phyloP scores from a whole-genome alignment of 306 rosid species.

The Ziziphus jujuba region DNA sequence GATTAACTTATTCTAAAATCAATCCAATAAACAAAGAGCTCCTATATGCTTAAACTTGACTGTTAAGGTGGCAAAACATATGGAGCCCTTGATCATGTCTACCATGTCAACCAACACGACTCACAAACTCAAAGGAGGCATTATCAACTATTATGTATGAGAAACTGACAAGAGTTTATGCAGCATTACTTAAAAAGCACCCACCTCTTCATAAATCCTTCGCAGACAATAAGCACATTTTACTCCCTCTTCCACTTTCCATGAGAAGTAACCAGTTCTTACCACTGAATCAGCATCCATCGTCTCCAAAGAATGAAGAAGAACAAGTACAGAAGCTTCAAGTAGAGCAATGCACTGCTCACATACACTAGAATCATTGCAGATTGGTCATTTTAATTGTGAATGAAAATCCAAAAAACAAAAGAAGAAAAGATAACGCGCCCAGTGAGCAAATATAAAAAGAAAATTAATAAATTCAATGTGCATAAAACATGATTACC shows the following conservation, averaged over 20 bases:
- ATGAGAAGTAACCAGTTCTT: conserved; percentile 53
- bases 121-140: conserved; percentile 16
- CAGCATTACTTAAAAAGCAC: conserved; percentile 13
- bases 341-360: conserved; percentile 60
- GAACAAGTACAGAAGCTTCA: conserved; percentile 75
- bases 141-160: neutral
- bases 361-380: conserved; percentile 56
- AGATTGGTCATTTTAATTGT: conserved; percentile 1
- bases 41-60: neutral
- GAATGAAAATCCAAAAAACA: neutral
- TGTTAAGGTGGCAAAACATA: neutral
- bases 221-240: conserved; percentile 76
- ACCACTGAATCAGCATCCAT: conserved; percentile 35
- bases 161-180: neutral
- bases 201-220: conserved; percentile 85
- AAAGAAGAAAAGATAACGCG: neutral
- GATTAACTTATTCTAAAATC: too few species aligned
- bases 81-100: conserved; percentile 9
- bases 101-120: conserved; percentile 12
- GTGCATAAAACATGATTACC: neutral
- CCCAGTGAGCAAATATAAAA: neutral
- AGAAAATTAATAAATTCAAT: neutral
- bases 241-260: conserved; percentile 80
- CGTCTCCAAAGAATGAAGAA: conserved; percentile 78
- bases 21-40: too few species aligned